Evolutionary conservation across 1,284 basidiomycete species (phyloP).

Genomic region (Blastosporella zonata): DNA sequence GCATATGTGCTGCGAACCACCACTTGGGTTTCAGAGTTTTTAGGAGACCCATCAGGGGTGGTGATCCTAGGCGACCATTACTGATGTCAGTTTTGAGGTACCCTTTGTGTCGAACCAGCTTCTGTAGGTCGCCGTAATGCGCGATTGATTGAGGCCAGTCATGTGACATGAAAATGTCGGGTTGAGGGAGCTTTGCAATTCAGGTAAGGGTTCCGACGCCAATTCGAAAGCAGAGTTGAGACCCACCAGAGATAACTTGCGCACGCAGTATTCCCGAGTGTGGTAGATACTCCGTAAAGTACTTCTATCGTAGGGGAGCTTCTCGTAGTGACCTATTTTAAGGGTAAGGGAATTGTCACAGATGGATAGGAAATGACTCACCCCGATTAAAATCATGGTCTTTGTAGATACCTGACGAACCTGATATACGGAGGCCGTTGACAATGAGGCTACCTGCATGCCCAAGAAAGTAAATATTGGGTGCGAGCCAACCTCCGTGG

Average conservation of each 20-base stretch:
- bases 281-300: slow-evolving; percentile 89
- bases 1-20: slow-evolving; percentile 97
- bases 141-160: slow-evolving; percentile 95
- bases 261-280: slow-evolving; percentile 82
- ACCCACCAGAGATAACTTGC: slow-evolving; percentile 76
- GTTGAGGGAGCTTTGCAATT: slow-evolving; percentile 49
- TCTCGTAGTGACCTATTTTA: slow-evolving; percentile 65
- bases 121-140: slow-evolving; percentile 69
- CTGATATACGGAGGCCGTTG: slow-evolving; percentile 84
- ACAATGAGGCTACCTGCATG: slow-evolving; percentile 88
- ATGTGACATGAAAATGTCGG: slow-evolving; percentile 87
- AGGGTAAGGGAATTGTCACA: not conserved
- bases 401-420: slow-evolving; percentile 94
- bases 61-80: slow-evolving; percentile 79
- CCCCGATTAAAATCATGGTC: slow-evolving; percentile 74
- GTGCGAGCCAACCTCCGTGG: slow-evolving; percentile 94
- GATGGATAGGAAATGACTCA: slow-evolving; percentile 29
- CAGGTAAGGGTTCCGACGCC: slow-evolving; percentile 5
- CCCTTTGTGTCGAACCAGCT: slow-evolving; percentile 75
- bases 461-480: slow-evolving; percentile 96
- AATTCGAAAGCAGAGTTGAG: not conserved
- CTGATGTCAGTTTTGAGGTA: slow-evolving; percentile 80
- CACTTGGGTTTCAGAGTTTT: slow-evolving; percentile 75
- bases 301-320: slow-evolving; percentile 64
- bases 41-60: slow-evolving; percentile 82